phyloP scores from a whole-genome alignment of 2,329 filamentous ascomycete species.

The Huntiella bhutanensis region DNA sequence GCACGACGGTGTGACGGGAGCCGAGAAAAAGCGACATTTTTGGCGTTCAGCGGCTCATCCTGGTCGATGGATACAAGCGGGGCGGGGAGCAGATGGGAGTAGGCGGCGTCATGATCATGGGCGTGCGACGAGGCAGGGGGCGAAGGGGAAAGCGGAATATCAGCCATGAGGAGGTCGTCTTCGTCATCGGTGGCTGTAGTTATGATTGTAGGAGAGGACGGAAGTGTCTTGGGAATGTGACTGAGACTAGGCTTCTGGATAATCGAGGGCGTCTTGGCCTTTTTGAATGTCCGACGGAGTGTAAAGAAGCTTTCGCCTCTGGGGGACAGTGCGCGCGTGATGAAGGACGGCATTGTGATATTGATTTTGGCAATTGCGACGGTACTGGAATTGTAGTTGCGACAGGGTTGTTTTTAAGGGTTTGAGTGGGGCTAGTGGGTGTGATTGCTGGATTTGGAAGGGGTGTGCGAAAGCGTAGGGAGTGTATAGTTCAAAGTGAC shows the following conservation, averaged over 20 bases:
- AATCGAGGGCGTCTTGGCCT: constrained; percentile 4
- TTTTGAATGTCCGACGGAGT: constrained; percentile 8
- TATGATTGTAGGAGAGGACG: too few species aligned
- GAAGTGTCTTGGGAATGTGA: background rate
- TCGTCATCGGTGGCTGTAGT: too few species aligned
- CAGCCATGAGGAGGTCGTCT: constrained; percentile 4
- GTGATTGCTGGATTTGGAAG: background rate
- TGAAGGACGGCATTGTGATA: constrained; percentile 4
- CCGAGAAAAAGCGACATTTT: constrained; percentile 6
- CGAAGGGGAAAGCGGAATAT: constrained; percentile 7
- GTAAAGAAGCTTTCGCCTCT: constrained; percentile 7
- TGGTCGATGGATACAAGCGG: background rate
- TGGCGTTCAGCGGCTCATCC: background rate
- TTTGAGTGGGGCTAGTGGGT: background rate
- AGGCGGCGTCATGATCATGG: background rate
- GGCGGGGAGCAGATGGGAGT: background rate
- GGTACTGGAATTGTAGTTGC: background rate
- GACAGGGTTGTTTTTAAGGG: background rate
- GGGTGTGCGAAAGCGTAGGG: background rate
- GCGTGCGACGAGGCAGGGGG: background rate
- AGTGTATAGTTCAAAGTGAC: background rate
- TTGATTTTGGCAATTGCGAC: background rate
- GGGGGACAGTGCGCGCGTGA: constrained; percentile 5
- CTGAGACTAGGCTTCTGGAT: background rate
- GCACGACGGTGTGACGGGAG: background rate